Evolutionary conservation across 148 eudicot species (phyloP).

Genomic region (Spergularia marina): DNA sequence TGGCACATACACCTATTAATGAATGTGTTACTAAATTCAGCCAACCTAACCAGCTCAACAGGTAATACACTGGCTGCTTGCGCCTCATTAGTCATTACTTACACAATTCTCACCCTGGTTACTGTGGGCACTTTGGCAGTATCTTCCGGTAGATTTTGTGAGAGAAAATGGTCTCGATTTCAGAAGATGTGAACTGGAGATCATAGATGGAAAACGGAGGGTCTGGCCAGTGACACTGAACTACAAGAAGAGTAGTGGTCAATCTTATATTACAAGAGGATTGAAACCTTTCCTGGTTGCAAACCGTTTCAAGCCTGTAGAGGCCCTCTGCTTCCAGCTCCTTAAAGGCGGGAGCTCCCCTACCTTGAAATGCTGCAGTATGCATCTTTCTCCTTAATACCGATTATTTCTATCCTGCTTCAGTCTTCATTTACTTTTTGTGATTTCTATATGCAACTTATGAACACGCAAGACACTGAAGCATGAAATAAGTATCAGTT

Average conservation of each 20-base stretch:
- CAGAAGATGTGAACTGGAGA: slow-evolving; percentile 4
- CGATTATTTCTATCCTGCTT: not conserved
- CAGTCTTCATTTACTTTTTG: too few species aligned
- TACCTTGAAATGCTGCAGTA: slow-evolving; percentile 20
- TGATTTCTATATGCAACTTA: too few species aligned
- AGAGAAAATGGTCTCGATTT: not conserved
- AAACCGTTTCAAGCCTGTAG: slow-evolving; percentile 5
- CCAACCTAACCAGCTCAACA: too few species aligned
- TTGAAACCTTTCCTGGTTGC: slow-evolving; percentile 12
- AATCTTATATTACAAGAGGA: slow-evolving; percentile 11
- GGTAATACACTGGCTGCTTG: too few species aligned
- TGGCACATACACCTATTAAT: too few species aligned
- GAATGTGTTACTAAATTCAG: too few species aligned
- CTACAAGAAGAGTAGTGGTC: slow-evolving; percentile 10
- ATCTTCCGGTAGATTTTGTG: slow-evolving; percentile 11
- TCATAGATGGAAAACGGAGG: slow-evolving; percentile 16
- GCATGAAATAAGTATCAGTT: too few species aligned
- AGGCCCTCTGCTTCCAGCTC: slow-evolving; percentile 7
- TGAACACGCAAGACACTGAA: too few species aligned
- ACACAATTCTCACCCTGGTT: not conserved
- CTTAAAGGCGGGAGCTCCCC: slow-evolving; percentile 8
- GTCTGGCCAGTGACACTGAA: slow-evolving; percentile 1
- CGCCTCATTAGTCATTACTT: too few species aligned
- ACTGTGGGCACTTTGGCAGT: slow-evolving; percentile 7
- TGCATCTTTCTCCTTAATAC: not conserved